phyloP scores from a whole-genome alignment of 768 basidiomycete genomes.

The Tricholoma sp. region DNA sequence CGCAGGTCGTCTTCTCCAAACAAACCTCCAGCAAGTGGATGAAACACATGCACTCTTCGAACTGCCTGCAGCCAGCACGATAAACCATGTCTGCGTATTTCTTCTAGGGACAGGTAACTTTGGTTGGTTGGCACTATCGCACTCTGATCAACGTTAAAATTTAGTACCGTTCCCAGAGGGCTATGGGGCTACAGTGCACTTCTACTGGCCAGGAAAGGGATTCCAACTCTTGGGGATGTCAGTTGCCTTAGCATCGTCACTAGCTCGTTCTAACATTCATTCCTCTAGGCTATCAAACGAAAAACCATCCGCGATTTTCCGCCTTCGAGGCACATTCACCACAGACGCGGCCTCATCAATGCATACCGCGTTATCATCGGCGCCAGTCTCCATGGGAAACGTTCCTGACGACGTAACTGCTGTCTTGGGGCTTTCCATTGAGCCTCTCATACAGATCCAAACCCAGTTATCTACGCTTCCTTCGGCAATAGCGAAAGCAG shows the following conservation, averaged over 20 bases:
- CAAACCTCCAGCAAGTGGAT: constrained; percentile 76
- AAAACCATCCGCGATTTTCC: constrained; percentile 87
- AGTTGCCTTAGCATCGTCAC: constrained; percentile 17
- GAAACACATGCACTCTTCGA: constrained; percentile 83
- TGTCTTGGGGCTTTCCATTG: constrained; percentile 75
- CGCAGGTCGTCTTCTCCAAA: constrained; percentile 74
- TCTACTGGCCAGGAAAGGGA: constrained; percentile 83
- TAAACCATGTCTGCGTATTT: constrained; percentile 87
- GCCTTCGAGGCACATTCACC: constrained; percentile 62
- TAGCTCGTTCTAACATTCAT: not conserved
- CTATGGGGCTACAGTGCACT: constrained; percentile 80
- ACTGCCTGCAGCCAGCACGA: constrained; percentile 60
- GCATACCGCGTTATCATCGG: constrained; percentile 34
- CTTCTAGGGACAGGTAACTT: constrained; percentile 68
- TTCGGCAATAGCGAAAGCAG: constrained; percentile 18
- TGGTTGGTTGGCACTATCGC: not conserved
- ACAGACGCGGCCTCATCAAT: constrained; percentile 27
- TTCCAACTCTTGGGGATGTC: constrained; percentile 85
- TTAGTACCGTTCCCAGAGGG: constrained; percentile 78
- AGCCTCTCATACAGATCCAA: constrained; percentile 62
- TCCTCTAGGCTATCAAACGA: constrained; percentile 75
- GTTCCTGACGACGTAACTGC: constrained; percentile 55
- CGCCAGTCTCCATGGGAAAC: constrained; percentile 17
- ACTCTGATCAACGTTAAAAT: not conserved
- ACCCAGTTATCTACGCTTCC: constrained; percentile 50